Evolutionary conservation across 129 eudicot genomes (phyloP).

Genomic region (Tagetes patula): DNA sequence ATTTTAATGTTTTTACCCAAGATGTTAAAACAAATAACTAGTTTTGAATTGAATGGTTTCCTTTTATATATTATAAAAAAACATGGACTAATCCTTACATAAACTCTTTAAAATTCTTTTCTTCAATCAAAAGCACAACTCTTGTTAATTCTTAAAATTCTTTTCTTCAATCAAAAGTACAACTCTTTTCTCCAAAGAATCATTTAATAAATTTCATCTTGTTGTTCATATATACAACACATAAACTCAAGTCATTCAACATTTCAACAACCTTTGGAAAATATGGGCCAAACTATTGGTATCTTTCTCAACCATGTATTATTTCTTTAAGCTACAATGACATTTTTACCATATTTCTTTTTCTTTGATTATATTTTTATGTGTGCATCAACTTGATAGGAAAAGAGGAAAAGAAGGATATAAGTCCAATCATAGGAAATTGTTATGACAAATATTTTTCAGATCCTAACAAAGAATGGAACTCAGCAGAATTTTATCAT

Average conservation of each 20-base stretch:
- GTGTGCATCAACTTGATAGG: constrained; percentile 34
- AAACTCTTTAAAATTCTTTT: constrained; percentile 26
- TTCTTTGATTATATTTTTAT: background rate
- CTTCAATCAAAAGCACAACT: constrained; percentile 13
- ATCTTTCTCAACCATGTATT: constrained; percentile 11
- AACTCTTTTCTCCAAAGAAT: constrained; percentile 38
- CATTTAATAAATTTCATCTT: constrained; percentile 17
- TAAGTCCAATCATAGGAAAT: constrained; percentile 39
- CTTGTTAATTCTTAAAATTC: constrained; percentile 23
- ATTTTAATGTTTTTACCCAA: too few relatives aligned
- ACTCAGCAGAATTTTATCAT: constrained; percentile 48
- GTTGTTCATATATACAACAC: constrained; percentile 28
- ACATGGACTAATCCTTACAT: constrained; percentile 11
- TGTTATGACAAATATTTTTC: constrained; percentile 51
- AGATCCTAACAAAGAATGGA: constrained; percentile 43
- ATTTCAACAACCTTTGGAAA: constrained; percentile 13
- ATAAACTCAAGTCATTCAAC: constrained; percentile 22
- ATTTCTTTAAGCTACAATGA: background rate
- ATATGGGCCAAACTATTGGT: constrained; percentile 43
- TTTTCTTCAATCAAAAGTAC: constrained; percentile 19
- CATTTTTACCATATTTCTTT: background rate
- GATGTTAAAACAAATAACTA: background rate
- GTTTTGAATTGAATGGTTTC: background rate
- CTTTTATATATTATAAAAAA: background rate
- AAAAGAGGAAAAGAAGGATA: constrained; percentile 53